Base-by-base conservation (phyloP, 768 basidiomycete species). In the Glaciozyma martinii region DNA sequence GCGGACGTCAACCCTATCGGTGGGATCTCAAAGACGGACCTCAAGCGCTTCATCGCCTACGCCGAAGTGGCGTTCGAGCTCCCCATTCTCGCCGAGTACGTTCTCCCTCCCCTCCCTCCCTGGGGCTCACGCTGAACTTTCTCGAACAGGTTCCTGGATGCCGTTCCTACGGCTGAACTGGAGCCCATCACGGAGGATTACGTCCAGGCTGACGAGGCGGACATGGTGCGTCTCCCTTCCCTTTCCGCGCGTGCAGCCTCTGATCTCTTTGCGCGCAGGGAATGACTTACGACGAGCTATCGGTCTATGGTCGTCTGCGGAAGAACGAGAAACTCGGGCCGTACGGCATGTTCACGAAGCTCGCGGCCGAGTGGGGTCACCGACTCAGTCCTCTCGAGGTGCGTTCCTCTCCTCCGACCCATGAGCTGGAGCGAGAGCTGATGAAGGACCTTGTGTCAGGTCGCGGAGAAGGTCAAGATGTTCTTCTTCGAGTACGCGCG, bases 1-100 rank as follows among this genome's bases (percentile, higher is more conserved):
- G 95, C 95, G 65, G 95, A 99, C 75, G 85, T 99, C 74, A 99
- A 99, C 76, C 95, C 95, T 4, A 99, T 99, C 66, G 95, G 95
- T 3, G 90, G 88, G 0, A 97, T 99, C 75, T 94, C 90, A 76
- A 98, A 99, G 78, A 92, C 91, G 0, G 95, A 98, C 76, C 78
- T 98, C 63, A 99, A 95, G 80, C 86, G 85, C 71, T 98, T 98
- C 75, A 95, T 99, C 67, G 85, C 85, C 0, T 92, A 86, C 70
- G 92, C 90, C 1, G 79, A 83, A 66, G 80, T 78, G 60, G 80
- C 84, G 1, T 95, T 97, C 71, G 84, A 91, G 40, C 78, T 99
- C 44, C 93, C 93, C 0, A 82, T 98, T 62, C 80, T 99, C 52
- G 80, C 78, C 43, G 83, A 83, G 94, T 90, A 65, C 25, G 78